These are phyloP conservation scores for Apiotrichum akiyoshidainum DNA, from an alignment of 1,284 basidiomycete genomes.

Conservation along the genomic window DNA sequence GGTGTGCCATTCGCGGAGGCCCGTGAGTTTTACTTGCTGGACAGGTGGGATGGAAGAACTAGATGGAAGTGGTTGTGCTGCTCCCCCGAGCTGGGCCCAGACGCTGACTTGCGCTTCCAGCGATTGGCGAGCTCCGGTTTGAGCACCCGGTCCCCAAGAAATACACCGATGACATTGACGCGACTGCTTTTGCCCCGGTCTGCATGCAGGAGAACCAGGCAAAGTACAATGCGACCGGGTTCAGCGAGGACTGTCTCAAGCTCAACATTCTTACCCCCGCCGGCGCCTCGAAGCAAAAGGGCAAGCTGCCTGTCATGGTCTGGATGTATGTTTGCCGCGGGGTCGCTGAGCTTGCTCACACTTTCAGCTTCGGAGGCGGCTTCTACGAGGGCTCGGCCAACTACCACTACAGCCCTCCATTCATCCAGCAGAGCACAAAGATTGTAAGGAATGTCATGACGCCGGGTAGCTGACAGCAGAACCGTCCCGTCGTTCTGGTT, in stretches of 20 bases:
- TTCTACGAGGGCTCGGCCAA: constrained; percentile 26
- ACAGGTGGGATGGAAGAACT: too few relatives aligned
- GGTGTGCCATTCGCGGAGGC: constrained; percentile 17
- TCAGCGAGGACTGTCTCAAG: constrained; percentile 51
- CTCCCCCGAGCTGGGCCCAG: too few relatives aligned
- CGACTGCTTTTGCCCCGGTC: constrained; percentile 29
- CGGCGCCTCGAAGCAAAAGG: constrained; percentile 3
- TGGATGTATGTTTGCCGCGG: constrained; percentile 33
- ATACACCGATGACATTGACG: constrained; percentile 31
- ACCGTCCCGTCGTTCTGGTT: constrained; percentile 50
- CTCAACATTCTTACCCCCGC: constrained; percentile 47
- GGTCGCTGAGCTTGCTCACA: background rate
- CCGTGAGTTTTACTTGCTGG: constrained; percentile 9
- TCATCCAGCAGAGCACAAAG: constrained; percentile 15
- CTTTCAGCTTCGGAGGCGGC: constrained; percentile 40
- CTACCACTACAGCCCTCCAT: constrained; percentile 23
- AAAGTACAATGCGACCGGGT: constrained; percentile 18
- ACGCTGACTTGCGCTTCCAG: constrained; percentile 41
- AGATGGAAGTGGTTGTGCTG: too few relatives aligned
- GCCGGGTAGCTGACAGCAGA: constrained; percentile 20
- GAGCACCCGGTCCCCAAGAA: constrained; percentile 26
- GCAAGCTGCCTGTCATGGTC: constrained; percentile 43
- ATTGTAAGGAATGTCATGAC: constrained; percentile 6
- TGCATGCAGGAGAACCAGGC: constrained; percentile 32
- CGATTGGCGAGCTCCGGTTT: constrained; percentile 54